Evolutionary conservation across 1,284 basidiomycete genomes (phyloP), one percentile per base, ranked within the genome.

Genomic region (Rugiboletus extremiorientalis): DNA sequence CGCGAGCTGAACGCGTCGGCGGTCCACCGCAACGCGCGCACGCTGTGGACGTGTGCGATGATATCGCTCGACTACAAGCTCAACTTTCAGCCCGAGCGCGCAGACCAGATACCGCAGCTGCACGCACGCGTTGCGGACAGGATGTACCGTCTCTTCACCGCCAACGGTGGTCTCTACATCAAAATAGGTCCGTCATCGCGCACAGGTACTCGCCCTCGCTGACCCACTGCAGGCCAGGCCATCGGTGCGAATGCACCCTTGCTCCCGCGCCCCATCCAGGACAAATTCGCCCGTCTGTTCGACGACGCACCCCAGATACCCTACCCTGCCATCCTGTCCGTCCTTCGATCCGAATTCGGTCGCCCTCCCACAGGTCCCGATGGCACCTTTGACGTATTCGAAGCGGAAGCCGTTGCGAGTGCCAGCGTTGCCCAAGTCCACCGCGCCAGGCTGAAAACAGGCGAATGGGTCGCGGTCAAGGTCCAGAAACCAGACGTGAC

Each of bases 401-500:
- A 92, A 45, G 79, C 84, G 60, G 69, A 80, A 7, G 86, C 93
- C 0, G 75, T 91, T 1, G 94, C 94, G 0, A 92, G 89, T 59
- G 94, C 94, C 2, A 93, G 89, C 61, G 88, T 96, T 48, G 94
- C 94, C 0, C 94, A 96, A 69, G 94, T 96, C 0, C 94, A 96
- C 68, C 80, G 82, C 38, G 94, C 94, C 4, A 84, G 81, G 45
- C 72, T 93, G 33, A 83, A 79, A 61, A 76, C 77, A 37, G 77
- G 79, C 67, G 75, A 81, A 61, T 82, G 86, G 80, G 93, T 96
- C 3, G 94, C 93, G 0, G 93, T 96, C 61, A 96, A 96, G 74
- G 79, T 94, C n/a, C 92, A 96, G 75, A 95, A 94, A 65, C 93
- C 92, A 1, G 89, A 86, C 31, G 92, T 96, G 20, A 80, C 78